These are phyloP conservation scores for Selenicereus undatus DNA, from an alignment of 148 eudicot species.

Conservation along the genomic window DNA sequence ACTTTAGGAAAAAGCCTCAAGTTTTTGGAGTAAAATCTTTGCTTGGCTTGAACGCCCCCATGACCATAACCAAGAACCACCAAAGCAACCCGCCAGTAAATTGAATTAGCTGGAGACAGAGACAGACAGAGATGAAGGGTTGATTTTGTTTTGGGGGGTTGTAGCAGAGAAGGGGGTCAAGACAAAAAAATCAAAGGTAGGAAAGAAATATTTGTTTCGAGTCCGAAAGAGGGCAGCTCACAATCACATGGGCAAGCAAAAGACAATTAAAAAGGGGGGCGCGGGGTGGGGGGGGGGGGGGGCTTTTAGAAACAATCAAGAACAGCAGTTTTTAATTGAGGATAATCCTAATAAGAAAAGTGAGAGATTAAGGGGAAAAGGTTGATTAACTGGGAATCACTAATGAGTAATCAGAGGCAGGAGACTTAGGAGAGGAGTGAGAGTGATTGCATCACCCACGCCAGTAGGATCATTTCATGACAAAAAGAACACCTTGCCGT, in stretches of 20 bases:
- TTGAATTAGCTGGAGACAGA: constrained; percentile 3
- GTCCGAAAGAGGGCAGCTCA: constrained; percentile 43
- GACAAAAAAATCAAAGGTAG: background rate
- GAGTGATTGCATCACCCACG: constrained; percentile 27
- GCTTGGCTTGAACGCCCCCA: constrained; percentile 15
- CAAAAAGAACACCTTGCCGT: constrained; percentile 12
- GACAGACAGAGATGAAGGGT: background rate
- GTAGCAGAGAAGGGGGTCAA: background rate
- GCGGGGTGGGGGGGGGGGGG: too few species aligned
- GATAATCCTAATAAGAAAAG: background rate
- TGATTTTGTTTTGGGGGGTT: background rate
- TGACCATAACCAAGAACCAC: constrained; percentile 2
- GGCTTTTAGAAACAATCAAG: constrained; percentile 1
- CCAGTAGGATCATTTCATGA: constrained; percentile 19
- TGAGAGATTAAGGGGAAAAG: constrained; percentile 5
- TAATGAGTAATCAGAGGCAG: constrained; percentile 13
- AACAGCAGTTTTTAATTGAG: background rate
- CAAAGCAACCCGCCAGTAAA: constrained; percentile 12
- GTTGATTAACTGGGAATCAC: constrained; percentile 20
- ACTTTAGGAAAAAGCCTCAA: constrained; percentile 7
- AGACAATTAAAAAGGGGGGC: background rate
- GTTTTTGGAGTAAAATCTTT: constrained; percentile 6
- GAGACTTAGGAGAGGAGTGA: background rate
- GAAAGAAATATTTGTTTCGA: constrained; percentile 19
- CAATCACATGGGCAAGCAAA: constrained; percentile 38